These are phyloP conservation scores for Wickerhamiella bombiphila DNA, from an alignment of 805 yeast species.

Conservation along the genomic window DNA sequence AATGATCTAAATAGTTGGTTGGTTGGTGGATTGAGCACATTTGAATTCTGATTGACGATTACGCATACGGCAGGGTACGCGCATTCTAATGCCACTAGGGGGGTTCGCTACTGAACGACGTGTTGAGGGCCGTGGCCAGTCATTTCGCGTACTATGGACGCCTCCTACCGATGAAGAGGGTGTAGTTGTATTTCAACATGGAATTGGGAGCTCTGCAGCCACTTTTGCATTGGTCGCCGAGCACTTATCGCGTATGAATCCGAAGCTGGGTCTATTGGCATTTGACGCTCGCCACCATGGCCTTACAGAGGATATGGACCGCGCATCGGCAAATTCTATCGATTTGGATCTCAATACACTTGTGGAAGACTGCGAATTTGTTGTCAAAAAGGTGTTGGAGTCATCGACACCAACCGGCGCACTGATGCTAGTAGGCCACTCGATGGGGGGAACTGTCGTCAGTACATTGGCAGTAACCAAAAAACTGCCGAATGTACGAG, in stretches of 20 bases:
- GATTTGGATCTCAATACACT: conserved; percentile 38
- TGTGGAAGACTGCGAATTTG: conserved; percentile 39
- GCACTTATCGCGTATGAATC: conserved; percentile 23
- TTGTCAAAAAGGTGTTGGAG: conserved; percentile 31
- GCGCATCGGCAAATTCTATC: conserved; percentile 17
- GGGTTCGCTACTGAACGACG: not conserved
- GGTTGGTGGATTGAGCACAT: too few species aligned
- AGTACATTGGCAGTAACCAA: conserved; percentile 33
- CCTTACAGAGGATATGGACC: conserved; percentile 11
- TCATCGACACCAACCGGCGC: conserved; percentile 12
- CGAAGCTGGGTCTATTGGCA: conserved; percentile 45
- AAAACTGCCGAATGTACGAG: conserved; percentile 31
- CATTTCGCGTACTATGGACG: not conserved
- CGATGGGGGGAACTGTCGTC: conserved; percentile 81
- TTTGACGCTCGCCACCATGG: conserved; percentile 89
- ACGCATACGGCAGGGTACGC: too few species aligned
- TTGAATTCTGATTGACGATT: too few species aligned
- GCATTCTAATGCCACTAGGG: too few species aligned
- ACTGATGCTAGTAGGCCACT: conserved; percentile 68
- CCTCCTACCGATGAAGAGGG: conserved; percentile 8
- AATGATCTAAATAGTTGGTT: too few species aligned
- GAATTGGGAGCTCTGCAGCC: conserved; percentile 83
- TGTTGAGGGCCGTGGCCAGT: not conserved
- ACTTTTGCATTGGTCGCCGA: conserved; percentile 48
- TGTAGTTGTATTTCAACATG: conserved; percentile 70